Conservation (phyloP, 2,329 filamentous ascomycete genomes). For the Massarina eburnea region DNA sequence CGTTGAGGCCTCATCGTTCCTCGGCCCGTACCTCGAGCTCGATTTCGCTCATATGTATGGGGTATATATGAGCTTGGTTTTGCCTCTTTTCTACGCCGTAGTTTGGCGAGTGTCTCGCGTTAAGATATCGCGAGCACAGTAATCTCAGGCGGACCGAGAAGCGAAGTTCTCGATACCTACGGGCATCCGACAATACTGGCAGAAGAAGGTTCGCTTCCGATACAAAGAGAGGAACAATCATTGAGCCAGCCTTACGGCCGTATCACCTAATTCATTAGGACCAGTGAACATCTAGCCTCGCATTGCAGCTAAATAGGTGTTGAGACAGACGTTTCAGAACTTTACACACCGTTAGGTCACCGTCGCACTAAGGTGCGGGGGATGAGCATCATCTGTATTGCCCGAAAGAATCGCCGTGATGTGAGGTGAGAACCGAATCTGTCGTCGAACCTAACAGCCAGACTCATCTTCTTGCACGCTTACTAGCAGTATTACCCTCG, state of each 20-base stretch:
- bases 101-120: background rate
- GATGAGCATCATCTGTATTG: background rate
- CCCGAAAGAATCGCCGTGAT: background rate
- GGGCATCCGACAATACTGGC: background rate
- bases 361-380: background rate
- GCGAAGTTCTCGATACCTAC: background rate
- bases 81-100: background rate
- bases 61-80: background rate
- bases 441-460: background rate
- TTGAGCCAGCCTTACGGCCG: background rate
- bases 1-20: too few relatives aligned
- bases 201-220: background rate
- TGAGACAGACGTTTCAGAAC: background rate
- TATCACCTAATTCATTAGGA: too few relatives aligned
- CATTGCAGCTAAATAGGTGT: too few relatives aligned
- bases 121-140: background rate
- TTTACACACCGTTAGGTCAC: background rate
- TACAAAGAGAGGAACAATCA: too few relatives aligned
- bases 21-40: too few relatives aligned
- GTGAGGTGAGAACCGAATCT: too few relatives aligned
- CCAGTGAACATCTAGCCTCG: background rate
- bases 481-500: background rate
- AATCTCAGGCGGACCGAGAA: background rate
- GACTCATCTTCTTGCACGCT: background rate
- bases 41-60: too few relatives aligned